Conservation (phyloP, 2,329 filamentous ascomycete genomes). For the Periconia digitata region DNA sequence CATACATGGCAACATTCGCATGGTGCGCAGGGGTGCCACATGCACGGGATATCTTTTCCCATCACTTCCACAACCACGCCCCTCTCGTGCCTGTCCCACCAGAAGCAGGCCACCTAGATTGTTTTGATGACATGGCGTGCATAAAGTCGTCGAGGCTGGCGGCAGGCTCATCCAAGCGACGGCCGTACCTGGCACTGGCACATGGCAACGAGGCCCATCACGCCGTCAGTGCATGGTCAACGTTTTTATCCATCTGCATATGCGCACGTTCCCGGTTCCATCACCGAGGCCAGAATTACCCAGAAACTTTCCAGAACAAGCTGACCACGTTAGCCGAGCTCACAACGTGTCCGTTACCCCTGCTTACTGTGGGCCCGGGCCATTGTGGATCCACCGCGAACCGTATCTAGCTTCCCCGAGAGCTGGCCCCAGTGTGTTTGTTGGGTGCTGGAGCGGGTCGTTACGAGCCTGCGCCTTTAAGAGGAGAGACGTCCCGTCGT, state of each 20-base stretch:
- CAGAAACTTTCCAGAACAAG: slow-evolving; percentile 7
- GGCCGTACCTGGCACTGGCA: too few relatives aligned
- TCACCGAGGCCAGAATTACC: slow-evolving; percentile 5
- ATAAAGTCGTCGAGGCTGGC: too few relatives aligned
- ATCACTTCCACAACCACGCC: too few relatives aligned
- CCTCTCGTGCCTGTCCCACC: neutral
- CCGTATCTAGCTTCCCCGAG: slow-evolving; percentile 12
- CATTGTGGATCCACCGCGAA: slow-evolving; percentile 4
- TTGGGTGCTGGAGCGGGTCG: slow-evolving; percentile 5
- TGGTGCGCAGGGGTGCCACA: neutral
- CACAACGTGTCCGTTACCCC: neutral
- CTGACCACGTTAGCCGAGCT: slow-evolving; percentile 4
- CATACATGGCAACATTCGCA: neutral
- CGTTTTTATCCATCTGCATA: slow-evolving; percentile 2
- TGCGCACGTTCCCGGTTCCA: slow-evolving; percentile 5
- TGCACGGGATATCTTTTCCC: neutral
- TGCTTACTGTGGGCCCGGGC: neutral
- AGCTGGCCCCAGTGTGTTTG: slow-evolving; percentile 1
- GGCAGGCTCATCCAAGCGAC: too few relatives aligned
- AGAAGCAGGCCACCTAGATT: neutral
- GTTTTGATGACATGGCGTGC: too few relatives aligned
- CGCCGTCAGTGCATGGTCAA: neutral
- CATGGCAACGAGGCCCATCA: neutral
- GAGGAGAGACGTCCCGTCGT: slow-evolving; percentile 3
- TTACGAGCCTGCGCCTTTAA: slow-evolving; percentile 2